Evolutionary conservation across 768 basidiomycete species (phyloP), one percentile per base, ranked within the genome.

Genomic region (Trametes cingulata): DNA sequence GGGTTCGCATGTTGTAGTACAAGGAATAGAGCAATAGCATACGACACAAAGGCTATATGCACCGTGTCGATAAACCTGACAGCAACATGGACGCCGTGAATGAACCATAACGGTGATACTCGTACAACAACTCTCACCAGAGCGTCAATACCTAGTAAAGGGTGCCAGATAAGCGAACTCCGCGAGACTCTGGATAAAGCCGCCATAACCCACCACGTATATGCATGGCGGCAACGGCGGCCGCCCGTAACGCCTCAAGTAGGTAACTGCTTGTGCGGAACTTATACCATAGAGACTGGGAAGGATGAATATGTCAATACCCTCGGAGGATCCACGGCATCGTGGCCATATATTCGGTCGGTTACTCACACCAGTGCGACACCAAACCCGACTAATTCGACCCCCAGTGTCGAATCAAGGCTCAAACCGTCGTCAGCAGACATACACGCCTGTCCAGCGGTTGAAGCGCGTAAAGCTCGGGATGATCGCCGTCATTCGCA

Each of bases 361-460:
- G 20, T 8, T 3, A 55, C 59, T 48, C 25, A 60, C 59, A 48
- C 47, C 17, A 49, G 37, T 13, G 59, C 46, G 2, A 60, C 15
- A 9, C 52, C 42, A 20, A 49, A 55, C 7, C 59, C 59, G 24
- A 55, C 20, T 29, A 60, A 35, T 29, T 50, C 59, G 29, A 43
- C 53, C 4, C 59, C 59, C 7, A 60, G 47, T 15, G 59, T 60
- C 52, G 48, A 43, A 27, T 55, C 47, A 15, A 60, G 39, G 15
- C 29, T 41, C 25, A 51, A 45, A 39, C 15, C 22, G 47, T 10
- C 48, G 22, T 49, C 47, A 33, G 39, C 42, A 56, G 56, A 57
- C 56, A 57, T 57, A 49, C 40, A 15, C 35, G 20, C 27, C 27
- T 35, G 19, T n/a, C 19, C 33, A 43, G n/a, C 42, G 49, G 19